These are phyloP conservation scores for Fistulinella cinereoalba DNA, from an alignment of 1,284 basidiomycete genomes.

Conservation along the genomic window DNA sequence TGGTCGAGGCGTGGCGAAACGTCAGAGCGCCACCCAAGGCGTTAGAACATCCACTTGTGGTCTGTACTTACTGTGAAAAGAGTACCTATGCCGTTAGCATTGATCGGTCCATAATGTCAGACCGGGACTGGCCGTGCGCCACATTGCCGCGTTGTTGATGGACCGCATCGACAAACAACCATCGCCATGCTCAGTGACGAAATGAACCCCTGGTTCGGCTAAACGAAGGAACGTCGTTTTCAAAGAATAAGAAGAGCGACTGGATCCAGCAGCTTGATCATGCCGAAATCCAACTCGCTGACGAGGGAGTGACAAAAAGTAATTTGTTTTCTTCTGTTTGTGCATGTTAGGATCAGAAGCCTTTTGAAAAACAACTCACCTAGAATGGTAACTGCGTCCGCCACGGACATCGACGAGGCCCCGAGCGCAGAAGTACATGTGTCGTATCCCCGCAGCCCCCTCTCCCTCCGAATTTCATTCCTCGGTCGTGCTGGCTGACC, in stretches of 20 bases:
- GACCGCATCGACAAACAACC: slow-evolving; percentile 2
- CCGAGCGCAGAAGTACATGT: background rate
- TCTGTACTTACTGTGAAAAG: background rate
- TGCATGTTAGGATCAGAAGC: slow-evolving; percentile 29
- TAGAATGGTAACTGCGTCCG: slow-evolving; percentile 8
- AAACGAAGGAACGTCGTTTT: background rate
- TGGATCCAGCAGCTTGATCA: background rate
- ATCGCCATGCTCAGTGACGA: slow-evolving; percentile 15
- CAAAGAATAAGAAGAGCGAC: background rate
- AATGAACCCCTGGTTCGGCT: slow-evolving; percentile 15
- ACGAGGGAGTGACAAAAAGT: background rate
- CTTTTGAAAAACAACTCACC: slow-evolving; percentile 20
- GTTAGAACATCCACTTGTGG: background rate
- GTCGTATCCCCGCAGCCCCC: background rate
- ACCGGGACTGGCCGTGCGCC: slow-evolving; percentile 8
- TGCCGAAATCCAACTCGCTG: background rate
- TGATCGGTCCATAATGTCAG: slow-evolving; percentile 7
- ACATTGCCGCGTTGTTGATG: slow-evolving; percentile 21
- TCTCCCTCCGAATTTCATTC: background rate
- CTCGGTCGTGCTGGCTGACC: too few species aligned
- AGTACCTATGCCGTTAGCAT: background rate
- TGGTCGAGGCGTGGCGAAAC: too few species aligned
- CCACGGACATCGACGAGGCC: slow-evolving; percentile 7
- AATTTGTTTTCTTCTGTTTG: slow-evolving; percentile 21
- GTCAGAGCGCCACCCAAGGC: too few species aligned